Percentiles rank a stretch among this genome's conserved stretches.
phyloP scores from a whole-genome alignment of 768 basidiomycete genomes.

The Termitomyces sp. region DNA sequence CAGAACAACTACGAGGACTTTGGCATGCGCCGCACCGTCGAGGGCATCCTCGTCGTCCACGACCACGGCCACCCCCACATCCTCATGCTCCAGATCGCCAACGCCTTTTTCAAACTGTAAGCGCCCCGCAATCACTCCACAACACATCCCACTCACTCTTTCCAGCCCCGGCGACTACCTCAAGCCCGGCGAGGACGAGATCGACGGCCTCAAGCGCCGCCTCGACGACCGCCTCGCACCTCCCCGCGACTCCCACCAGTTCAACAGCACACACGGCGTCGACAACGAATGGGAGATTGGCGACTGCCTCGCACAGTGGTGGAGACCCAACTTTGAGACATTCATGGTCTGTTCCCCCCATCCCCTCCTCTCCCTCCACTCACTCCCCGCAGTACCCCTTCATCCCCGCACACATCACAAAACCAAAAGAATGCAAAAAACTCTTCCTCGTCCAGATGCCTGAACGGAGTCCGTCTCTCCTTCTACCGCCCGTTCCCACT shows the following conservation, averaged over 20 bases:
- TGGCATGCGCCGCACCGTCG: slow-evolving; percentile 94
- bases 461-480: slow-evolving; percentile 66
- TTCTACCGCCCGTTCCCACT: rapidly evolving
- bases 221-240: slow-evolving; percentile 89
- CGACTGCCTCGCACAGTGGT: slow-evolving; percentile 98
- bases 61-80: slow-evolving; percentile 98
- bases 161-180: slow-evolving; percentile 95
- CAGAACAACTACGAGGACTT: slow-evolving; percentile 97
- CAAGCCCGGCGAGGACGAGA: slow-evolving; percentile 92
- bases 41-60: slow-evolving; percentile 85
- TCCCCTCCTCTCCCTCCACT: background rate
- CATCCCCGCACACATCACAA: slow-evolving; percentile 91
- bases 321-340: slow-evolving; percentile 96
- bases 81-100: slow-evolving; percentile 97
- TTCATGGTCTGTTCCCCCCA: slow-evolving; percentile 74
- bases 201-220: slow-evolving; percentile 83
- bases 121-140: slow-evolving; percentile 22
- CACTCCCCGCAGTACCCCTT: slow-evolving; percentile 70
- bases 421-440: slow-evolving; percentile 98
- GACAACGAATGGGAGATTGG: slow-evolving; percentile 95
- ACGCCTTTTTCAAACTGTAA: slow-evolving; percentile 97
- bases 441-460: slow-evolving; percentile 95
- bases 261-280: slow-evolving; percentile 69
- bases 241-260: slow-evolving; percentile 61
- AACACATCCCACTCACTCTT: background rate